These are phyloP conservation scores for Barbarea vulgaris DNA, from an alignment of 345 rosid species.

Conservation along the genomic window DNA sequence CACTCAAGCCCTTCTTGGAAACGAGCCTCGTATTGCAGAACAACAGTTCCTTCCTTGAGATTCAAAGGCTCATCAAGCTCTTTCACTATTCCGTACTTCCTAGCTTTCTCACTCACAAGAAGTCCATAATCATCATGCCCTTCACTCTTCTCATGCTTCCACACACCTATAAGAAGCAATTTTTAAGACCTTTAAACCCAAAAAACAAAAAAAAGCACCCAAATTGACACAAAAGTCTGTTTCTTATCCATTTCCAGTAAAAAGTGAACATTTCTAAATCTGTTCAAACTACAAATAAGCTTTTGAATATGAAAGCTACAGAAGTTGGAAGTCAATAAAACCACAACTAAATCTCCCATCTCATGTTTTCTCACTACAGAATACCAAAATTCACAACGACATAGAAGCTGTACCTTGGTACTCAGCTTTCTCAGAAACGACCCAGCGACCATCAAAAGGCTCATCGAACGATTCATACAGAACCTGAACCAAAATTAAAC, in stretches of 20 bases:
- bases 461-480: slow-evolving; percentile 68
- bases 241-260: neutral
- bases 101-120: slow-evolving; percentile 69
- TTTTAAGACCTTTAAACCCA: neutral
- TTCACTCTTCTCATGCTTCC: slow-evolving; percentile 73
- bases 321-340: neutral
- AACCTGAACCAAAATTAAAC: slow-evolving; percentile 38
- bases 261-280: neutral
- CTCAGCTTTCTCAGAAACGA: slow-evolving; percentile 61
- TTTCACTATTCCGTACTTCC: slow-evolving; percentile 72
- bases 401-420: slow-evolving; percentile 48
- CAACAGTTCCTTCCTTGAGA: slow-evolving; percentile 66
- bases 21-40: slow-evolving; percentile 72
- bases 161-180: slow-evolving; percentile 50
- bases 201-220: neutral
- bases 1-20: slow-evolving; percentile 81
- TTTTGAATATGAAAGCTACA: neutral
- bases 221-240: neutral
- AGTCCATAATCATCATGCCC: slow-evolving; percentile 85
- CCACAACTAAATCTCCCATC: neutral
- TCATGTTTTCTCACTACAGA: neutral
- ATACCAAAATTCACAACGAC: neutral
- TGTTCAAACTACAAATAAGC: neutral
- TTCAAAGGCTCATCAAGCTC: slow-evolving; percentile 54
- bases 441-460: slow-evolving; percentile 72